Conservation (phyloP, 148 eudicot genomes). For the Chenopodium quinoa region DNA sequence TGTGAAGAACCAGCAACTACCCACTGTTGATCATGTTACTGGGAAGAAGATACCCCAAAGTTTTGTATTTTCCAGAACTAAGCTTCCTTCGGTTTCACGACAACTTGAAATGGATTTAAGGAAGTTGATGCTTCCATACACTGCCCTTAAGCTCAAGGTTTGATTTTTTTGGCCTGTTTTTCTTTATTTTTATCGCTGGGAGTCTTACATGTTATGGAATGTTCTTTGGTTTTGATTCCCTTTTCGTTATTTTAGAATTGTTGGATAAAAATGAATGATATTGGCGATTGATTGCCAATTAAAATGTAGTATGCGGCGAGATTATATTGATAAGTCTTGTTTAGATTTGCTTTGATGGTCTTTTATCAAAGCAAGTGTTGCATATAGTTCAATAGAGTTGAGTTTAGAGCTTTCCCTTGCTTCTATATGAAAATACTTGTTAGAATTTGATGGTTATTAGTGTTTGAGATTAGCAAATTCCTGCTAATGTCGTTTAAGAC, state of each 20-base stretch:
- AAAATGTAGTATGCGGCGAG: neutral
- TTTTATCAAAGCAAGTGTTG: neutral
- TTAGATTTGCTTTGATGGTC: neutral
- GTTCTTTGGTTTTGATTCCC: too few relatives aligned
- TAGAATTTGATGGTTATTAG: neutral
- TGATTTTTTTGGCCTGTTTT: too few relatives aligned
- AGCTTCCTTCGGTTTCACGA: slow-evolving; percentile 52
- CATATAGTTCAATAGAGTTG: neutral
- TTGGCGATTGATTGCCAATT: slow-evolving; percentile 20
- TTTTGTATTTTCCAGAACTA: slow-evolving; percentile 67
- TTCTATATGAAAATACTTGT: too few relatives aligned
- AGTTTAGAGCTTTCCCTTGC: neutral
- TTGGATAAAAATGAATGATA: too few relatives aligned
- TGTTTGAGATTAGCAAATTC: neutral
- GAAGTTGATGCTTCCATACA: too few relatives aligned
- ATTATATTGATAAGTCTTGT: neutral
- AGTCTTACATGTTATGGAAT: too few relatives aligned
- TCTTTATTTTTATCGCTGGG: too few relatives aligned
- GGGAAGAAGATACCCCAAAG: slow-evolving; percentile 90
- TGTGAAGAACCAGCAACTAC: slow-evolving; percentile 44
- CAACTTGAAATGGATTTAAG: slow-evolving; percentile 18
- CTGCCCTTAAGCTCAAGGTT: too few relatives aligned
- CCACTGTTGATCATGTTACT: slow-evolving; percentile 67
- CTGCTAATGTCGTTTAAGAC: neutral
- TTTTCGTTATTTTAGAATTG: too few relatives aligned